Evolutionary conservation across 2,329 filamentous ascomycete genomes (phyloP).

Genomic region (Coniochaeta sp.): DNA sequence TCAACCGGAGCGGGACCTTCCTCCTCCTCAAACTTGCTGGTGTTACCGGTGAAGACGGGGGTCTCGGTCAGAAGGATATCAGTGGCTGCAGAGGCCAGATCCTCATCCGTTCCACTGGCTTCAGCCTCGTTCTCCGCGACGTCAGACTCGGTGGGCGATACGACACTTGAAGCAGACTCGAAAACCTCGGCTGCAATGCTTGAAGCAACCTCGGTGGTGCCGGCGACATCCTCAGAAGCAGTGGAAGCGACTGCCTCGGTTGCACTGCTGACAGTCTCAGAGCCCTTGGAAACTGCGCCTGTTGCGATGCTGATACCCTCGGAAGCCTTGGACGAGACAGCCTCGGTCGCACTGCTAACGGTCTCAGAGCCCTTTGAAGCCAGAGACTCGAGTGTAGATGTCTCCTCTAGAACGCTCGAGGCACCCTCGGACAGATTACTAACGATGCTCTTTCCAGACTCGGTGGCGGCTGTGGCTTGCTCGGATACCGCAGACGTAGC

Average conservation of each 20-base stretch:
- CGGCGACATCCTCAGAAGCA: slow-evolving; percentile 8
- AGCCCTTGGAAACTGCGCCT: not conserved
- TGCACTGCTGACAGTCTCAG: not conserved
- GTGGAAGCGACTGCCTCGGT: not conserved
- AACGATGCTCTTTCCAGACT: not conserved
- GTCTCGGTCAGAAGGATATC: slow-evolving; percentile 23
- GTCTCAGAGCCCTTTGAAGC: not conserved
- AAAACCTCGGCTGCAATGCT: slow-evolving; percentile 12
- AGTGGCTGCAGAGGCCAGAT: slow-evolving; percentile 13
- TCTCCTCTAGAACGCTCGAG: slow-evolving; percentile 3
- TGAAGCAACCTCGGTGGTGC: slow-evolving; percentile 8
- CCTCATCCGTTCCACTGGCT: slow-evolving; percentile 10
- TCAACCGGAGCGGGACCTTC: slow-evolving; percentile 10
- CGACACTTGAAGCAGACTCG: slow-evolving; percentile 5
- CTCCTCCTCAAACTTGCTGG: slow-evolving; percentile 11
- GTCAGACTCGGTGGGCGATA: slow-evolving; percentile 2
- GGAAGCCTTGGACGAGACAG: slow-evolving; percentile 4
- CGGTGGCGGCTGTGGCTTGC: not conserved
- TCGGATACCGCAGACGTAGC: not conserved
- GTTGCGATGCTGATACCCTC: slow-evolving; percentile 8
- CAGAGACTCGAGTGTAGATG: not conserved
- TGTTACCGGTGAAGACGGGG: slow-evolving; percentile 20
- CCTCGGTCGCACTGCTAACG: not conserved
- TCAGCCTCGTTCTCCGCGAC: slow-evolving; percentile 16
- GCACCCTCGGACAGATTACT: not conserved